Base-by-base conservation (phyloP, 2,329 filamentous ascomycete species). In the Scedosporium boydii region DNA sequence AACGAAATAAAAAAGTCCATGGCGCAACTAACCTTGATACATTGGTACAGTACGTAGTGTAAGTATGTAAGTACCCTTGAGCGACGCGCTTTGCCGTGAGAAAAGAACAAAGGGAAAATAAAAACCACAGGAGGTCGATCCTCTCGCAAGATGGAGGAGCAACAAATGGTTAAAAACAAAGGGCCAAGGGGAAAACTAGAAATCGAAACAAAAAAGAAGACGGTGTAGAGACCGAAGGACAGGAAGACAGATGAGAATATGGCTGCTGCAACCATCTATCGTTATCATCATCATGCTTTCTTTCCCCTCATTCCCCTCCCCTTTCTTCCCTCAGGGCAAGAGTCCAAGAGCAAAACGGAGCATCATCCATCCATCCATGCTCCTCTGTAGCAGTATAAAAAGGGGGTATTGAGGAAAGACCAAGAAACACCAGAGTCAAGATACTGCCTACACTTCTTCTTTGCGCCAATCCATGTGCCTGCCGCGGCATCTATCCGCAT, bases 391-490 rank as follows among this genome's bases (percentile, higher is more conserved):
- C 51, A 55, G 51, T 55, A 55, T 44, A 46, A 59, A 59, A 59
- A 59, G 26, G 58, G 58, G 58, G 58, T 59, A 59, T 59, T 46
- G 18, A 41, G 38, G 23, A 46, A 59, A 26, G 34, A 59, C 34
- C 58, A 44, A 59, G 34, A 59, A 59, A 59, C 23, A 55, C 51
- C 21, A 55, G 44, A 48, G 51, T 55, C 51, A 55, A 55, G 51
- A 55, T 55, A 55, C 23, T 55, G 51, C 51, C 51, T 55, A 23
- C 51, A 55, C 51, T 55, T 55, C 51, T 55, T 55, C 51, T 55
- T 55, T 55, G 23, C 51, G 51, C 51, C 51, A 27, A 55, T 55
- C 23, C 51, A 55, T 55, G 51, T 55, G 51, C 51, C 51, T 55
- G n/a, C 23, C 21, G 18, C 51, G 51, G 51, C 51, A 23, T 55